These are phyloP conservation scores for Musa schizocarpa DNA, from an alignment of 176 grass and related monocot genomes.

Conservation along the genomic window DNA sequence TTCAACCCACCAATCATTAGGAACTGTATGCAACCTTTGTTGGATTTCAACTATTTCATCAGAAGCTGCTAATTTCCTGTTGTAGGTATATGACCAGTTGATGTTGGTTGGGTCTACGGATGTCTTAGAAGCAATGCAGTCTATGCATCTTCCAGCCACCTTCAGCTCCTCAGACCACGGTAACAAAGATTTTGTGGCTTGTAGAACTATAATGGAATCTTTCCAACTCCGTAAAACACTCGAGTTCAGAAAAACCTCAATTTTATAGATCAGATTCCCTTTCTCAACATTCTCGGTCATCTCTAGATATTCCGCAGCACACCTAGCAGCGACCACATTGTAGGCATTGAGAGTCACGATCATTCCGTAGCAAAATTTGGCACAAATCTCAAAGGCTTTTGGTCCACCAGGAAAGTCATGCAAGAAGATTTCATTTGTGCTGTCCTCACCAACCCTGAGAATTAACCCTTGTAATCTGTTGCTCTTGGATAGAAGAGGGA, in stretches of 20 bases:
- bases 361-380: slow-evolving; percentile 98
- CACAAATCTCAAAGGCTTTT: slow-evolving; percentile 74
- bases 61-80: slow-evolving; percentile 40
- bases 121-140: slow-evolving; percentile 82
- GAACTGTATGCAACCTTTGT: slow-evolving; percentile 29
- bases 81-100: slow-evolving; percentile 73
- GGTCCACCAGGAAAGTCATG: slow-evolving; percentile 64
- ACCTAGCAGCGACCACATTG: slow-evolving; percentile 79
- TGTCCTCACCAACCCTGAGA: slow-evolving; percentile 47
- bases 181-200: slow-evolving; percentile 53
- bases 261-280: slow-evolving; percentile 93
- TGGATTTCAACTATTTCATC: slow-evolving; percentile 56
- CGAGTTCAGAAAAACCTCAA: slow-evolving; percentile 90
- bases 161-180: slow-evolving; percentile 80
- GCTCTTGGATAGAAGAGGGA: slow-evolving; percentile 93
- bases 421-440: slow-evolving; percentile 53
- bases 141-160: slow-evolving; percentile 78
- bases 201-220: slow-evolving; percentile 88
- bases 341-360: slow-evolving; percentile 74
- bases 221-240: slow-evolving; percentile 91
- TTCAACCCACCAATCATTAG: slow-evolving; percentile 96
- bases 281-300: slow-evolving; percentile 92
- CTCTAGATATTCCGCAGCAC: slow-evolving; percentile 74
- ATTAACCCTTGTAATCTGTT: slow-evolving; percentile 63
- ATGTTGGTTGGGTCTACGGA: slow-evolving; percentile 75